Evolutionary conservation across 1,284 basidiomycete genomes (phyloP), one percentile per base, ranked within the genome.

Genomic region (Xanthoconium separans): DNA sequence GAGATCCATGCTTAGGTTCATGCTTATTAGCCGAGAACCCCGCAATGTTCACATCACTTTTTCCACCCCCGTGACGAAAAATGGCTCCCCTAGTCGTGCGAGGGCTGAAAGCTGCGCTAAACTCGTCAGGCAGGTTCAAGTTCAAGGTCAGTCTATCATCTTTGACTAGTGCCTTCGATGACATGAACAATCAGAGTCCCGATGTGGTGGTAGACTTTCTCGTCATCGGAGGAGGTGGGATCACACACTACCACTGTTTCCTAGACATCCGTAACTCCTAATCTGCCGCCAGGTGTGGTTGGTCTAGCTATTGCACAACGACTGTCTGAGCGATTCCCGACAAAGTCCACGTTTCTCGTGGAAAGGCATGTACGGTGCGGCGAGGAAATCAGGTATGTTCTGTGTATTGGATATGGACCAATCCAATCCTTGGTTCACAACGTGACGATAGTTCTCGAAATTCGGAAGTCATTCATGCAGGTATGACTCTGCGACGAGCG

Each of bases 381-480:
- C 2, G 85, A 93, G 66, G 93, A 95, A 67, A 93, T 78, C 13
- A 95, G 91, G 93, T 89, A 62, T 49, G 74, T 4, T 57, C 37
- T 4, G 10, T 47, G 12, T 6, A 13, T 44, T 16, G 16, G 18
- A 50, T 18, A n/a, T 50, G 12, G 9, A 24, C 13, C 6, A 0
- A 11, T 12, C 33, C 18, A 0, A 11, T 12, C 33, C 18, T 27
- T 29, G 12, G 27, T 36, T 47, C 49, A 45, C 37, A n/a, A 36
- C 27, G 34, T 30, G 24, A 27, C 3, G 18, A 22, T 55, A 95
- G 92, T 68, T 94, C 94, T 37, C 85, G 96, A 20, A 98, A 98
- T 69, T 96, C 93, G 1, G 96, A 98, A 66, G 96, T 99, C 15
- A 90, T 98, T 42, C 95, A 98, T 73, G 92, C 93, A 57, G 92